These are phyloP conservation scores for Urtica urens DNA, from an alignment of 306 rosid genomes.

Conservation along the genomic window DNA sequence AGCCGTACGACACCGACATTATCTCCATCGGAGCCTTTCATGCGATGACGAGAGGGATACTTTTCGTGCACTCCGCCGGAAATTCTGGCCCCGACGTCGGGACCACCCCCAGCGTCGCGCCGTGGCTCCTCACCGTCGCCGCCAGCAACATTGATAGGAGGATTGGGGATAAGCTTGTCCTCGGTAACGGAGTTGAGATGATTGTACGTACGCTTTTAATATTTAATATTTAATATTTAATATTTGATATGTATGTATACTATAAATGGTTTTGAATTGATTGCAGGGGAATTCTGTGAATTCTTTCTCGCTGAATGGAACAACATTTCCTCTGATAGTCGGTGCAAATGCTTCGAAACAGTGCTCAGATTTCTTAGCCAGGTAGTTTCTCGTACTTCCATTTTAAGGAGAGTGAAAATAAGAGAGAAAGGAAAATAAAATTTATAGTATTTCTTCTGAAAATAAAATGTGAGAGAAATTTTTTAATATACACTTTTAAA, in stretches of 20 bases:
- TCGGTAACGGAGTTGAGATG: conserved; percentile 27
- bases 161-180: conserved; percentile 17
- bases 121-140: conserved; percentile 32
- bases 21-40: conserved; percentile 37
- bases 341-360: conserved; percentile 9
- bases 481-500: too few species aligned
- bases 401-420: too few species aligned
- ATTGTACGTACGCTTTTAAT: neutral
- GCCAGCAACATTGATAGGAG: conserved; percentile 31
- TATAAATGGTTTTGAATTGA: neutral
- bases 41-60: conserved; percentile 29
- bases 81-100: conserved; percentile 16
- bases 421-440: too few species aligned
- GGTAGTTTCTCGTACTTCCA: conserved; percentile 3
- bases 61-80: conserved; percentile 29
- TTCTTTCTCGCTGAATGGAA: conserved; percentile 12
- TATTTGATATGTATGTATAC: neutral
- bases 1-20: neutral
- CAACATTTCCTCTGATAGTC: conserved; percentile 12
- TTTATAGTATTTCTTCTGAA: too few species aligned
- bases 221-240: neutral
- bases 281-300: conserved; percentile 25
- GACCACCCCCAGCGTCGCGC: conserved; percentile 17
- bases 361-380: neutral
- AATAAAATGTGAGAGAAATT: too few species aligned